Base-by-base conservation (phyloP, 805 yeast species). In the Barnettozyma populi region DNA sequence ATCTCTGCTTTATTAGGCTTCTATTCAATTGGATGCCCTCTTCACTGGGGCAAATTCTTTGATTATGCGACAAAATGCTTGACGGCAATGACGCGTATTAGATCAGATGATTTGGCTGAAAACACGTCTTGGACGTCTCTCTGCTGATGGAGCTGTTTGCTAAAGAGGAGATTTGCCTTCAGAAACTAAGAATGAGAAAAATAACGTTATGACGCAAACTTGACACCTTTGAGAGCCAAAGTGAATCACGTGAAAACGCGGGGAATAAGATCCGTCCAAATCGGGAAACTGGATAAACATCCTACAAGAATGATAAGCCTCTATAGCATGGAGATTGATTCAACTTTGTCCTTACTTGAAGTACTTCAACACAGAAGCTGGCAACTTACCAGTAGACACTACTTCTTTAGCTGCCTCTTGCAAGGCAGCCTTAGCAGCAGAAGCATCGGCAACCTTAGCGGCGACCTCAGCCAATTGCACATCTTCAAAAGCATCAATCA, bases 401-500 rank as follows among this genome's bases (percentile, higher is more conserved):
- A 79, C 68, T 58, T 75, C 77, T 58, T 71, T 69, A 48, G 84
- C 84, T 56, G 69, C 72, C 21, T 73, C 87, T 36, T 65, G 61
- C 43, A 87, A 67, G n/a, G 74, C 74, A 23, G 76, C 66, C 75
- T 88, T 88, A 50, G 79, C 79, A 46, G 74, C 64, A 31, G 71
- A 71, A 53, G 79, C 78, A 53, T 78, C 84, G 41, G 73, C 69
- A 51, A 86, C 70, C 73, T 82, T 82, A 25, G 68, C 72, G 48
- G 96, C 92, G 60, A 86, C 80, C n/a, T 76, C 80, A 45, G 78
- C 81, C 64, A 92, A 79, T 67, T 84, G 82, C 39, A 78, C 70
- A 63, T 92, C 99, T 62, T 86, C 88, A 54, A 94, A 75, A 54
- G 81, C 70, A 49, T 88, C 97, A 57, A 90, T 76, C 57, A 94